phyloP scores from a whole-genome alignment of 345 rosid genomes.

The Gossypium bickii region DNA sequence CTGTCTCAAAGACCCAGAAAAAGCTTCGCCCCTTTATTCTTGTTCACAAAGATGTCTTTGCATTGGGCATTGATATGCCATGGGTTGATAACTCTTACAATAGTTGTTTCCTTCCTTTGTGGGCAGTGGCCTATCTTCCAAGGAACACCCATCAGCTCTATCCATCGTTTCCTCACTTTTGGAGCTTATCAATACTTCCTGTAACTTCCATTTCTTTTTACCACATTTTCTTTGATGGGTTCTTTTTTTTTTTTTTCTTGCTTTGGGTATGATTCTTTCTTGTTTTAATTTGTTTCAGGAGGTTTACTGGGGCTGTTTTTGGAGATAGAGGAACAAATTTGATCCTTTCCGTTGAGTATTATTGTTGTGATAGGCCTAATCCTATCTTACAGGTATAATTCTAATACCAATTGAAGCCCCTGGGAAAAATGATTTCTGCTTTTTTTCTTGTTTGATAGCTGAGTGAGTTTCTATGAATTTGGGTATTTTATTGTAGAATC shows the following conservation, averaged over 20 bases:
- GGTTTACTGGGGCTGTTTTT: constrained; percentile 51
- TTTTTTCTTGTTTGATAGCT: background rate
- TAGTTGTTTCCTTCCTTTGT: constrained; percentile 75
- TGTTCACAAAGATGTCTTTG: constrained; percentile 5
- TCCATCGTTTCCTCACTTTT: constrained; percentile 75
- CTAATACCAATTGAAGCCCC: background rate
- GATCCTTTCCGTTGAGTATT: constrained; percentile 54
- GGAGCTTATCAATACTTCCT: constrained; percentile 82
- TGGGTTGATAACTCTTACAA: constrained; percentile 54
- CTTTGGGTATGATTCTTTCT: background rate
- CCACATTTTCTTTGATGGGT: background rate
- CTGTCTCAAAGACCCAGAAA: background rate
- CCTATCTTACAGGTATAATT: constrained; percentile 67
- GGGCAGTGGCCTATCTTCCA: constrained; percentile 97
- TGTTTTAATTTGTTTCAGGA: constrained; percentile 38
- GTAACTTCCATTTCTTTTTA: constrained; percentile 26
- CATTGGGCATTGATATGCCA: constrained; percentile 74
- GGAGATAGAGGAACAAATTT: constrained; percentile 59
- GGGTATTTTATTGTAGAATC: background rate
- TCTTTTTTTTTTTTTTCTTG: background rate
- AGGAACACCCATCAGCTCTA: constrained; percentile 66
- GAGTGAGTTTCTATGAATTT: background rate
- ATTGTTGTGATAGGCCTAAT: constrained; percentile 87
- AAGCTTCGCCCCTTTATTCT: background rate
- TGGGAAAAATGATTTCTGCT: background rate